These are phyloP conservation scores for Cercospora sp. DNA, from an alignment of 2,329 filamentous ascomycete species.

Conservation along the genomic window DNA sequence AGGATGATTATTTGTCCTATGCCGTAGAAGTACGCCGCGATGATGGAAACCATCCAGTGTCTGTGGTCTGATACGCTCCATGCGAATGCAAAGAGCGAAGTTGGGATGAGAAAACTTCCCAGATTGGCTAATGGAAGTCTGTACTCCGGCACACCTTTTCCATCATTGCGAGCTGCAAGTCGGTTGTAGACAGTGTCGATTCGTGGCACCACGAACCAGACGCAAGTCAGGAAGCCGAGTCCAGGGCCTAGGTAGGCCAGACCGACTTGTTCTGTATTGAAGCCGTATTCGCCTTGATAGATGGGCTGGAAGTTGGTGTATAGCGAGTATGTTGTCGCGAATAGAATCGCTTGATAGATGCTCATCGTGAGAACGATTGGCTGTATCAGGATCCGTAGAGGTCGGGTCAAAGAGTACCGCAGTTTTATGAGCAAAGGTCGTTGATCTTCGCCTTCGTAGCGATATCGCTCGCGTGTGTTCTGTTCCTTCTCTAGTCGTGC, in stretches of 20 bases:
- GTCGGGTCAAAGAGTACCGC: slow-evolving; percentile 42
- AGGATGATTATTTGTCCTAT: slow-evolving; percentile 53
- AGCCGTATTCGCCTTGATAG: slow-evolving; percentile 46
- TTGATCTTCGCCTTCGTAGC: slow-evolving; percentile 46
- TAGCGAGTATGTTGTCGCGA: slow-evolving; percentile 51
- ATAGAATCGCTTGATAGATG: slow-evolving; percentile 49
- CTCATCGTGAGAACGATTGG: slow-evolving; percentile 51
- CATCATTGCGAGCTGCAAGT: slow-evolving; percentile 44
- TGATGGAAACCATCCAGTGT: slow-evolving; percentile 46
- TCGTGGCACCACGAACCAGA: slow-evolving; percentile 49
- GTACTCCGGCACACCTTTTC: slow-evolving; percentile 46
- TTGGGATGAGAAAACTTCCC: slow-evolving; percentile 46
- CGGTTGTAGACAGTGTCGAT: slow-evolving; percentile 52
- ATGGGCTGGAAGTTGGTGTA: slow-evolving; percentile 53
- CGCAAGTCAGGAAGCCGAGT: slow-evolving; percentile 46
- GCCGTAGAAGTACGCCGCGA: slow-evolving; percentile 50
- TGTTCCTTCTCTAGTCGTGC: slow-evolving; percentile 39
- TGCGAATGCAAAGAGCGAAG: slow-evolving; percentile 47
- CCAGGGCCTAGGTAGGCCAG: slow-evolving; percentile 50
- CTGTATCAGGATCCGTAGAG: slow-evolving; percentile 47
- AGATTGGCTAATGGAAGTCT: slow-evolving; percentile 50
- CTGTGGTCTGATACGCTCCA: slow-evolving; percentile 47
- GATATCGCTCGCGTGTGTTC: slow-evolving; percentile 43
- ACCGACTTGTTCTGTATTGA: slow-evolving; percentile 50
- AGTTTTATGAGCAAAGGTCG: slow-evolving; percentile 43